Evolutionary conservation across 148 eudicot genomes (phyloP), one percentile per base, ranked within the genome.

Genomic region (Talinum fruticosum): DNA sequence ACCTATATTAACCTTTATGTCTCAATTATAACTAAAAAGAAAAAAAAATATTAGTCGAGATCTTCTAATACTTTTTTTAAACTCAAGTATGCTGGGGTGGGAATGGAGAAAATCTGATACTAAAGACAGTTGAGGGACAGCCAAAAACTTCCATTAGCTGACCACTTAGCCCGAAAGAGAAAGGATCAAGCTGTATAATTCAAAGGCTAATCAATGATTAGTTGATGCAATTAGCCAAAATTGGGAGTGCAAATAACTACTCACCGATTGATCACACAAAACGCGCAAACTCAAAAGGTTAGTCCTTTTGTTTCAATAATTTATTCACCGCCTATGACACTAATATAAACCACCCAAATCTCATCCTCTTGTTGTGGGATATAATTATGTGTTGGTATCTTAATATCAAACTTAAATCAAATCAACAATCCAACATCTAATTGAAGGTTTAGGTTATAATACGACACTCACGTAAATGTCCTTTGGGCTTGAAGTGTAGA

Each of bases 241-340:
- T 59, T 5, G 26, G 28, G 12, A 59, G 1, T 59, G 64, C 64
- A 62, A 28, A 62, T 62, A 62, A 62, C 66, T 28, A 62, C 26
- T 62, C 33, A 28, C 32, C 32, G 18, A 62, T n/a, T n/a, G n/a
- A n/a, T 28, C 32, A 62, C 28, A 62, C 5, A 28, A 62, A 62
- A 62, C 66, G 66, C 66, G 66, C 33, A 28, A 62, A 26, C 66
- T 62, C 32, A 62, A 62, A 28, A 62, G 66, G 28, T 62, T 28
- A 26, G 57, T 15, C 33, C 30, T 26, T 28, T 62, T 26, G 66
- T 62, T 62, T 12, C 33, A 1, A 62, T 62, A 24, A 28, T 62
- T 62, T 62, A 62, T 62, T 62, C 66, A 62, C 66, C 66, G 66
- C 33, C 29, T 29, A 26, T 62, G 16, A 26, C 64, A 23, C 64